Percentiles rank a stretch among this genome's conserved stretches.
These are phyloP conservation scores for Scutellaria minor DNA, from an alignment of 257 asterid species.

Conservation along the genomic window DNA sequence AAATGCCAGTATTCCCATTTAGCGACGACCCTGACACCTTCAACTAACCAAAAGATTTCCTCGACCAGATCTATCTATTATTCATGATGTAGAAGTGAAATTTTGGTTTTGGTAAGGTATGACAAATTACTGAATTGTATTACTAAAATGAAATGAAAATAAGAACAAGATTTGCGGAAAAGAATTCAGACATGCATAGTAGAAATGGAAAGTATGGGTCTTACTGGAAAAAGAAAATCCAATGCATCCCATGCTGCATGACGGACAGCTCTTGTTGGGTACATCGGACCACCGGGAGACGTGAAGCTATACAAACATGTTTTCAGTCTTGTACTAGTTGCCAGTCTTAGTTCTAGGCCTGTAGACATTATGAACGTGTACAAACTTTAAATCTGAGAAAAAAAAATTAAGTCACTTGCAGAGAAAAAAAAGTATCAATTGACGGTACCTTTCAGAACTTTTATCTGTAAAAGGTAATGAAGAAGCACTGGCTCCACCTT, in stretches of 20 bases:
- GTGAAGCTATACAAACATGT: slow-evolving; percentile 90
- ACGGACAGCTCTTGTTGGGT: slow-evolving; percentile 89
- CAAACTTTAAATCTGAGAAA: background rate
- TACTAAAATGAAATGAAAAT: too few relatives aligned
- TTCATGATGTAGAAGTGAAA: too few relatives aligned
- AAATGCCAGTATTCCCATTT: too few relatives aligned
- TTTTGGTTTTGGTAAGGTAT: too few relatives aligned
- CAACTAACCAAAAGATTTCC: too few relatives aligned
- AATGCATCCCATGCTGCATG: slow-evolving; percentile 95
- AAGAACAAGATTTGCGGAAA: background rate
- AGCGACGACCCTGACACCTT: too few relatives aligned
- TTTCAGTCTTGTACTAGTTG: slow-evolving; percentile 81
- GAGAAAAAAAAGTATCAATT: background rate
- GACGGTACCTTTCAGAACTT: slow-evolving; percentile 65
- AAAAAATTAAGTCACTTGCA: background rate
- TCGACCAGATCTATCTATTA: too few relatives aligned
- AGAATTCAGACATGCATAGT: background rate
- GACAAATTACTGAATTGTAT: too few relatives aligned
- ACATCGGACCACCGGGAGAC: slow-evolving; percentile 93
- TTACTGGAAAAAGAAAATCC: slow-evolving; percentile 81
- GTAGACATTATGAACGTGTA: slow-evolving; percentile 21
- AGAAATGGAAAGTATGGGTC: slow-evolving; percentile 25
- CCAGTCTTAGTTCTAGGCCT: slow-evolving; percentile 80
- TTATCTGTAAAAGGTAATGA: slow-evolving; percentile 73
- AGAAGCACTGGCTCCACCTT: slow-evolving; percentile 94